phyloP scores from a whole-genome alignment of 768 basidiomycete genomes.

The Mycena olivaceomarginata region DNA sequence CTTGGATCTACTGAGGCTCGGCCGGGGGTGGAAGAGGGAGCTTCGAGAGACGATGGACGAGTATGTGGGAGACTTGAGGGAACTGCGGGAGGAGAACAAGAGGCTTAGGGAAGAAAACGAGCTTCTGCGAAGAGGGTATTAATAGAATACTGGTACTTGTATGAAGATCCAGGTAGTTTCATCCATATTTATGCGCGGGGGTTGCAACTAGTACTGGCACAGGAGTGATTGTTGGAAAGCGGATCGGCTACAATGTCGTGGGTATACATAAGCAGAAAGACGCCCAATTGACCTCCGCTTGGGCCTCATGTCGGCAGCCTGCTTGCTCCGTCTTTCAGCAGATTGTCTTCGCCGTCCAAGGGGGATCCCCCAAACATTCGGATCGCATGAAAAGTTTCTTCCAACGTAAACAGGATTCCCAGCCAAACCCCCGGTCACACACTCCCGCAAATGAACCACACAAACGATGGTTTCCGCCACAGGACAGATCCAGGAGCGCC shows the following conservation, averaged over 20 bases:
- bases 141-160: slow-evolving; percentile 34
- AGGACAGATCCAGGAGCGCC: slow-evolving; percentile 16
- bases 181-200: not conserved
- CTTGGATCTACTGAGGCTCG: slow-evolving; percentile 83
- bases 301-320: slow-evolving; percentile 45
- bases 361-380: slow-evolving; percentile 2
- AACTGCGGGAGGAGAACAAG: slow-evolving; percentile 81
- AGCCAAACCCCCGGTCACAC: slow-evolving; percentile 30
- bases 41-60: slow-evolving; percentile 78
- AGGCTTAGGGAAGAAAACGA: slow-evolving; percentile 81
- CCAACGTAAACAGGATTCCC: slow-evolving; percentile 40
- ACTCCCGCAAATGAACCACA: slow-evolving; percentile 38
- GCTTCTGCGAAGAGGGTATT: slow-evolving; percentile 66
- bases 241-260: slow-evolving; percentile 8
- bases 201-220: not conserved
- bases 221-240: not conserved
- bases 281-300: slow-evolving; percentile 39
- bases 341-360: slow-evolving; percentile 26
- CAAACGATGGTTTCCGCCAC: slow-evolving; percentile 40
- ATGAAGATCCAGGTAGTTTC: slow-evolving; percentile 7
- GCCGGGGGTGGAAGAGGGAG: slow-evolving; percentile 80
- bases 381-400: slow-evolving; percentile 44
- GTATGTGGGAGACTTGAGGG: slow-evolving; percentile 74
- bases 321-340: slow-evolving; percentile 41
- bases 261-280: slow-evolving; percentile 23